These are phyloP conservation scores for Pyrenochaeta sp. DNA, from an alignment of 2,329 filamentous ascomycete genomes.

Conservation along the genomic window DNA sequence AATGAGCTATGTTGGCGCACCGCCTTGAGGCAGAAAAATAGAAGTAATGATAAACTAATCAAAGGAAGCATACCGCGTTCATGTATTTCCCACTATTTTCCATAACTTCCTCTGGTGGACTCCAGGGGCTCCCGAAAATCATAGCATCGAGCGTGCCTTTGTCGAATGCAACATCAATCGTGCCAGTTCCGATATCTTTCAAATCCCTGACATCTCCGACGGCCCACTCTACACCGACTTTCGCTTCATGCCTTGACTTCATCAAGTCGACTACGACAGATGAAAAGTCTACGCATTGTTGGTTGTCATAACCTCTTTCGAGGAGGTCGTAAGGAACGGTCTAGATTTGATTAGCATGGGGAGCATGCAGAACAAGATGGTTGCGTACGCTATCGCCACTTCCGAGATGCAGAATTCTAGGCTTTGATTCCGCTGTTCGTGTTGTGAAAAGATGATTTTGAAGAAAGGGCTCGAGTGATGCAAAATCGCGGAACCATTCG, in stretches of 20 bases:
- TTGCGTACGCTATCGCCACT: slow-evolving; percentile 63
- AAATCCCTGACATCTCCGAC: slow-evolving; percentile 63
- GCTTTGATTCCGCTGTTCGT: slow-evolving; percentile 38
- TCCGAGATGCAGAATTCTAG: slow-evolving; percentile 64
- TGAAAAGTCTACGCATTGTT: slow-evolving; percentile 67
- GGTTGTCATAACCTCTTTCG: slow-evolving; percentile 58
- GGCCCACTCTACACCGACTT: slow-evolving; percentile 59
- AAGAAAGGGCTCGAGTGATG: slow-evolving; percentile 60
- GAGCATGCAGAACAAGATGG: background rate
- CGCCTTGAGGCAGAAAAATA: too few relatives aligned
- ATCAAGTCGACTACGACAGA: slow-evolving; percentile 63
- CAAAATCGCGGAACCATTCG: slow-evolving; percentile 64
- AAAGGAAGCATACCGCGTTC: slow-evolving; percentile 53
- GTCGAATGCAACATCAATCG: slow-evolving; percentile 66
- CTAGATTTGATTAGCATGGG: slow-evolving; percentile 42
- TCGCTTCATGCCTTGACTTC: slow-evolving; percentile 52
- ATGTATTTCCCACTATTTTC: slow-evolving; percentile 61
- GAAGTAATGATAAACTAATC: too few relatives aligned
- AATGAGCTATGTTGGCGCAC: background rate
- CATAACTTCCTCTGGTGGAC: slow-evolving; percentile 59
- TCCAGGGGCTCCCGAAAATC: slow-evolving; percentile 64
- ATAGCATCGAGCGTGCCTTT: slow-evolving; percentile 66
- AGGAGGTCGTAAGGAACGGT: slow-evolving; percentile 61
- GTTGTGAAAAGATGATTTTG: slow-evolving; percentile 52
- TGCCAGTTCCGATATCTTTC: slow-evolving; percentile 49